These are phyloP conservation scores for Apiospora marii DNA, from an alignment of 2,329 filamentous ascomycete genomes.

Conservation along the genomic window DNA sequence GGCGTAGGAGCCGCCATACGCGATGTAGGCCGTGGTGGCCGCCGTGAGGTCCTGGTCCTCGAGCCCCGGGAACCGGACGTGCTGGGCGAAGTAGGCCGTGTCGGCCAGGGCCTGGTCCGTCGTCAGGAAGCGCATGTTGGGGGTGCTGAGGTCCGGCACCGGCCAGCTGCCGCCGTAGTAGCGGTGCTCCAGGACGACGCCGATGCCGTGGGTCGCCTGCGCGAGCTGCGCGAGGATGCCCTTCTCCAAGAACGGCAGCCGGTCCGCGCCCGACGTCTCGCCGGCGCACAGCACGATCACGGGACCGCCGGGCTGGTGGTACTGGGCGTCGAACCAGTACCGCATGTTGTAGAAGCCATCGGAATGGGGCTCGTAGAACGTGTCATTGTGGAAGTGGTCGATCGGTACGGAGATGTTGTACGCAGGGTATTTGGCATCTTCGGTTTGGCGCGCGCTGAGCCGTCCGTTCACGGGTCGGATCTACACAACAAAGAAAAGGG, in stretches of 20 bases:
- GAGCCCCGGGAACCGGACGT: slow-evolving; percentile 75
- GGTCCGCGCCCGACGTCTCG: slow-evolving; percentile 69
- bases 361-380: slow-evolving; percentile 78
- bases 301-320: slow-evolving; percentile 80
- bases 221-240: slow-evolving; percentile 78
- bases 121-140: slow-evolving; percentile 81
- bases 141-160: slow-evolving; percentile 66
- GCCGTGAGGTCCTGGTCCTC: slow-evolving; percentile 73
- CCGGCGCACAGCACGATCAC: slow-evolving; percentile 80
- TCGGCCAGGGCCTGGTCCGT: slow-evolving; percentile 86
- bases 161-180: slow-evolving; percentile 86
- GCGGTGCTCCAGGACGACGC: slow-evolving; percentile 84
- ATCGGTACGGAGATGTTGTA: slow-evolving; percentile 61
- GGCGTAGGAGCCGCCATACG: slow-evolving; percentile 86
- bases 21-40: slow-evolving; percentile 72
- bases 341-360: slow-evolving; percentile 72
- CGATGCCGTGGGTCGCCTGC: slow-evolving; percentile 75
- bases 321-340: slow-evolving; percentile 83
- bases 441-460: slow-evolving; percentile 31
- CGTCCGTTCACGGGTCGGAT: background rate
- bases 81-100: slow-evolving; percentile 78
- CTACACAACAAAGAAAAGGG: background rate
- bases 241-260: slow-evolving; percentile 77
- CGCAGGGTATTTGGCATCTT: slow-evolving; percentile 44
- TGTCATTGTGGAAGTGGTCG: slow-evolving; percentile 86